Evolutionary conservation across 768 basidiomycete species (phyloP).

Genomic region (Termitomyces bulborhizus): DNA sequence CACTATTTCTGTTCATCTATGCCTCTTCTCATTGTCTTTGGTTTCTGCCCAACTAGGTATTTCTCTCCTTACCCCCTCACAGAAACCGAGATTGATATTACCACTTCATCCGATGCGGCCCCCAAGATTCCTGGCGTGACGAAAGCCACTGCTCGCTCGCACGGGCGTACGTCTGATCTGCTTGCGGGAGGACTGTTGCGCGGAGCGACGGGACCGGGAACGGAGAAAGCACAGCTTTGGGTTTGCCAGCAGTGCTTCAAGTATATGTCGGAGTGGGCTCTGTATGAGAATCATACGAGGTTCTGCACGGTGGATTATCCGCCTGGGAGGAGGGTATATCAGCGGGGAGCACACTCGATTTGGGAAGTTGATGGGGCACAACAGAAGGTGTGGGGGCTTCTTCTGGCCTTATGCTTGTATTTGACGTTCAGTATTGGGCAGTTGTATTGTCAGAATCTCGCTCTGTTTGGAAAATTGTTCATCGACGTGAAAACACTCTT

Average conservation of each 20-base stretch:
- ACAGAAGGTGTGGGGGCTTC: constrained; percentile 55
- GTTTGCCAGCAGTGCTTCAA: constrained; percentile 96
- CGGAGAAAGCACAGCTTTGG: constrained; percentile 57
- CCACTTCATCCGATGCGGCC: constrained; percentile 13
- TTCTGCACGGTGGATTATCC: constrained; percentile 65
- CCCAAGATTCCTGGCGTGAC: constrained; percentile 44
- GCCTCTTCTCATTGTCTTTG: neutral
- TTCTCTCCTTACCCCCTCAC: constrained; percentile 87
- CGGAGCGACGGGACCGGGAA: constrained; percentile 29
- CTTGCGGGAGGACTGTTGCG: constrained; percentile 50
- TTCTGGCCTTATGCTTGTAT: neutral
- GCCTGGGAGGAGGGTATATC: constrained; percentile 87
- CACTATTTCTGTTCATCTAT: neutral
- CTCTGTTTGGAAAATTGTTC: constrained; percentile 96
- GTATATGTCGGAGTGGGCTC: constrained; percentile 75
- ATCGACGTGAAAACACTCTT: constrained; percentile 97
- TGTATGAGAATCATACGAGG: constrained; percentile 68
- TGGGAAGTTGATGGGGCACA: constrained; percentile 93
- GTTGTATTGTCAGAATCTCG: constrained; percentile 96
- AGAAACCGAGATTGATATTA: constrained; percentile 60
- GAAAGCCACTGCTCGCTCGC: constrained; percentile 48
- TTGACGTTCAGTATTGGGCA: constrained; percentile 22
- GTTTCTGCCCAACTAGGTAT: constrained; percentile 50
- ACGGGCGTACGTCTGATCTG: constrained; percentile 70
- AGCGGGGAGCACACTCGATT: constrained; percentile 81